Percentiles rank a stretch among this genome's conserved stretches.
phyloP scores from a whole-genome alignment of 345 rosid species.

The Durio zibethinus region DNA sequence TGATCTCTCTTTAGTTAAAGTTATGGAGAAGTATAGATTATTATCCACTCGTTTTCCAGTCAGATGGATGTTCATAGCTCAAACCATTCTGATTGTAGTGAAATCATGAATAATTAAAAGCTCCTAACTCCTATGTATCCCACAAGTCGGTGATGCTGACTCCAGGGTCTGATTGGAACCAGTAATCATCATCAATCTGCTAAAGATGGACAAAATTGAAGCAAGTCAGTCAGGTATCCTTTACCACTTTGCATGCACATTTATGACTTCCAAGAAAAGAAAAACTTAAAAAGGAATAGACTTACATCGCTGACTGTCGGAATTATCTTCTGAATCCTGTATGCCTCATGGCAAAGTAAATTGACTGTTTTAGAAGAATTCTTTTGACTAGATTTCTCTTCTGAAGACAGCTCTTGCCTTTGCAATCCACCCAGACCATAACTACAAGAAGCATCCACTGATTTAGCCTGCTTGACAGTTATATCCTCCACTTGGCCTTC shows the following conservation, averaged over 20 bases:
- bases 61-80: neutral
- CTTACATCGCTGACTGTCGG: conserved; percentile 58
- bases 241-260: neutral
- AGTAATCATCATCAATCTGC: conserved; percentile 65
- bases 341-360: conserved; percentile 18
- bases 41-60: neutral
- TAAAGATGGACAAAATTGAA: conserved; percentile 9
- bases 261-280: neutral
- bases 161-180: conserved; percentile 55
- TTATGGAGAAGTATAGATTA: neutral
- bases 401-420: conserved; percentile 18
- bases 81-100: neutral
- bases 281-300: neutral
- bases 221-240: neutral
- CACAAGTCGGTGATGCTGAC: conserved; percentile 58
- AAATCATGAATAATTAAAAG: neutral
- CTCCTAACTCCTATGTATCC: conserved; percentile 25
- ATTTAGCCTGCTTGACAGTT: conserved; percentile 16
- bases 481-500: conserved; percentile 34
- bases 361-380: conserved; percentile 7
- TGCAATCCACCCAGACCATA: conserved; percentile 18
- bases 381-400: conserved; percentile 6
- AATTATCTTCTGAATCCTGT: conserved; percentile 53
- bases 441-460: conserved; percentile 11
- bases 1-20: neutral